Percentiles rank a stretch among this genome's conserved stretches.
These are phyloP conservation scores for Vanrija sp. DNA, from an alignment of 1,284 basidiomycete genomes.

Conservation along the genomic window DNA sequence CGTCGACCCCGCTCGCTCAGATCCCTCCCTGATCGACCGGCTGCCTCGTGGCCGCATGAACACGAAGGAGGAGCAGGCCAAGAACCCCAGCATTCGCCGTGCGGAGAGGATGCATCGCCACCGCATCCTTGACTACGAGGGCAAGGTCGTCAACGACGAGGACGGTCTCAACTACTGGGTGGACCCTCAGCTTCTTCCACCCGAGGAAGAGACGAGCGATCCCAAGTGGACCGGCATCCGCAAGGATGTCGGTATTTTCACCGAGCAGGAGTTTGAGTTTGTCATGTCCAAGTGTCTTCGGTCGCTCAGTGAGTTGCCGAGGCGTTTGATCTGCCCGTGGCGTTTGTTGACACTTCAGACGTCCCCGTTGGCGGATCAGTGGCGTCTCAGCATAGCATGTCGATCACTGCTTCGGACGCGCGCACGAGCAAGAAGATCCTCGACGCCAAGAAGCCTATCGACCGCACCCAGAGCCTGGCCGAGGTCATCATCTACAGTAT, in stretches of 20 bases:
- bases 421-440: conserved; percentile 61
- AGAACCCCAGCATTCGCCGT: conserved; percentile 27
- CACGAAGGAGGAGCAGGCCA: conserved; percentile 35
- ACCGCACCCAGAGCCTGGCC: conserved; percentile 71
- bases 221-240: conserved; percentile 70
- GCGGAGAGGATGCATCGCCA: conserved; percentile 25
- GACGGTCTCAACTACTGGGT: conserved; percentile 54
- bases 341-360: conserved; percentile 47
- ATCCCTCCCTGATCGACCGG: conserved; percentile 60
- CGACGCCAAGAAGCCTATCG: conserved; percentile 72
- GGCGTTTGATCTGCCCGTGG: background rate
- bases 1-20: conserved; percentile 65
- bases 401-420: conserved; percentile 52
- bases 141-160: conserved; percentile 50
- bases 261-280: conserved; percentile 75
- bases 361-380: conserved; percentile 41
- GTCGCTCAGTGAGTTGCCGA: conserved; percentile 68
- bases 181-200: conserved; percentile 27
- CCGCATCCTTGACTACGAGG: conserved; percentile 33
- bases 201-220: conserved; percentile 60
- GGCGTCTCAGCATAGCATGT: conserved; percentile 40
- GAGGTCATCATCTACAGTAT: conserved; percentile 89
- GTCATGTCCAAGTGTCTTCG: conserved; percentile 82
- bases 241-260: conserved; percentile 84
- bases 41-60: conserved; percentile 53